Evolutionary conservation across 495 filamentous ascomycete genomes (phyloP).

Genomic region (Aspergillus ostianus): DNA sequence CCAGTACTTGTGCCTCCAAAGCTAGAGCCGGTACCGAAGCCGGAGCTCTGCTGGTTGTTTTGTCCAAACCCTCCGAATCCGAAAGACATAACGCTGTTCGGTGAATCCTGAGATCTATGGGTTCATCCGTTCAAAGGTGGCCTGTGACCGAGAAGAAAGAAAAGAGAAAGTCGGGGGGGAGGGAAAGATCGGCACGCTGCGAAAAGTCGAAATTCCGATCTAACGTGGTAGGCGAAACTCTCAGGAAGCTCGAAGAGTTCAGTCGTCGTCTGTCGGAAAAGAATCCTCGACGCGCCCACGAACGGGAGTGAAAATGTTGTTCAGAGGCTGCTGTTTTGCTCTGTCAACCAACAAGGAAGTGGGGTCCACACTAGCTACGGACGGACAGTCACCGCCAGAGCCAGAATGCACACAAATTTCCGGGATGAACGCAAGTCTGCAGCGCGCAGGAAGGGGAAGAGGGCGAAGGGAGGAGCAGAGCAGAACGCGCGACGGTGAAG

Average conservation of each 20-base stretch:
- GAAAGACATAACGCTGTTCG: slow-evolving; percentile 46
- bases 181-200: background rate
- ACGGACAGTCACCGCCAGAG: slow-evolving; percentile 18
- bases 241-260: background rate
- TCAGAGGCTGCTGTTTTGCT: slow-evolving; percentile 8
- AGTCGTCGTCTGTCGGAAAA: slow-evolving; percentile 3
- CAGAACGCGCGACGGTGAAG: slow-evolving; percentile 22
- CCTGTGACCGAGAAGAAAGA: slow-evolving; percentile 1
- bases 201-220: background rate
- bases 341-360: slow-evolving; percentile 5
- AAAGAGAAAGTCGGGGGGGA: background rate
- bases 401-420: slow-evolving; percentile 15
- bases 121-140: slow-evolving; percentile 34
- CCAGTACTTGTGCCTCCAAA: slow-evolving; percentile 39
- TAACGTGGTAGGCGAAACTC: slow-evolving; percentile 4
- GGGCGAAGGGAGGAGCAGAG: slow-evolving; percentile 29
- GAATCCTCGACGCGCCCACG: slow-evolving; percentile 15
- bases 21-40: slow-evolving; percentile 44
- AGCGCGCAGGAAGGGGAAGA: slow-evolving; percentile 22
- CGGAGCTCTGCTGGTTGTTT: slow-evolving; percentile 55
- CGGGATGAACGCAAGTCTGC: slow-evolving; percentile 10
- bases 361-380: slow-evolving; percentile 18
- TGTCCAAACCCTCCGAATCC: slow-evolving; percentile 59
- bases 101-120: slow-evolving; percentile 26
- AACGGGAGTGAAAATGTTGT: slow-evolving; percentile 16